These are phyloP conservation scores for Juncus inflexus DNA, from an alignment of 176 grass and related monocot species.

Conservation along the genomic window DNA sequence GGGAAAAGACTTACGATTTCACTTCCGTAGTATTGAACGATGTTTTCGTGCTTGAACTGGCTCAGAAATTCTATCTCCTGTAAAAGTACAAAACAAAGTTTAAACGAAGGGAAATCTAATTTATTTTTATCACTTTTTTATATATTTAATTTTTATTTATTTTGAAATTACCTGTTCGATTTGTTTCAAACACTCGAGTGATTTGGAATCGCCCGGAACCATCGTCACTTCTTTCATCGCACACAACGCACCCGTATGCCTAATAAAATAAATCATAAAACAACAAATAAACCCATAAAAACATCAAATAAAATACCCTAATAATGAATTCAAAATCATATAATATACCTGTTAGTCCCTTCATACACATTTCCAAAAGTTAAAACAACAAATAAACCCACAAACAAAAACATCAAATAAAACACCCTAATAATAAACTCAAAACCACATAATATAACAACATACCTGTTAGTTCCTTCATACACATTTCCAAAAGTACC, in stretches of 20 bases:
- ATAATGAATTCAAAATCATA: neutral
- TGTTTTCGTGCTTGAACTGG: slow-evolving; percentile 98
- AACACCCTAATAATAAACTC: neutral
- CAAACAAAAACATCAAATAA: neutral
- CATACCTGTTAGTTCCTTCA: slow-evolving; percentile 80
- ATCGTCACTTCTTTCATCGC: slow-evolving; percentile 99
- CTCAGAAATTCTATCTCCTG: slow-evolving; percentile 99
- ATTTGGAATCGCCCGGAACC: slow-evolving; percentile 90
- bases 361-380: slow-evolving; percentile 94
- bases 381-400: neutral
- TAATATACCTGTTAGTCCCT: slow-evolving; percentile 65
- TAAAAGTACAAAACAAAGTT: slow-evolving; percentile 30
- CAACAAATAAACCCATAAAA: neutral
- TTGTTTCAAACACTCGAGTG: slow-evolving; percentile 77
- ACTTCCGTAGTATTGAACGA: slow-evolving; percentile 96
- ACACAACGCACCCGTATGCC: slow-evolving; percentile 90
- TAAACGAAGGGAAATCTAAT: slow-evolving; percentile 15
- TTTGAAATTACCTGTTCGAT: slow-evolving; percentile 60
- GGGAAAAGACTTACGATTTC: slow-evolving; percentile 66
- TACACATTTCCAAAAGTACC: slow-evolving; percentile 95
- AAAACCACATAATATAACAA: slow-evolving; percentile 20
- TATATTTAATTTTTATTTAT: neutral
- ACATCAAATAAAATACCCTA: neutral
- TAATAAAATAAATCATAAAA: slow-evolving; percentile 49
- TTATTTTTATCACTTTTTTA: neutral